These are phyloP conservation scores for Moricandia arvensis DNA, from an alignment of 345 rosid genomes.

Conservation along the genomic window DNA sequence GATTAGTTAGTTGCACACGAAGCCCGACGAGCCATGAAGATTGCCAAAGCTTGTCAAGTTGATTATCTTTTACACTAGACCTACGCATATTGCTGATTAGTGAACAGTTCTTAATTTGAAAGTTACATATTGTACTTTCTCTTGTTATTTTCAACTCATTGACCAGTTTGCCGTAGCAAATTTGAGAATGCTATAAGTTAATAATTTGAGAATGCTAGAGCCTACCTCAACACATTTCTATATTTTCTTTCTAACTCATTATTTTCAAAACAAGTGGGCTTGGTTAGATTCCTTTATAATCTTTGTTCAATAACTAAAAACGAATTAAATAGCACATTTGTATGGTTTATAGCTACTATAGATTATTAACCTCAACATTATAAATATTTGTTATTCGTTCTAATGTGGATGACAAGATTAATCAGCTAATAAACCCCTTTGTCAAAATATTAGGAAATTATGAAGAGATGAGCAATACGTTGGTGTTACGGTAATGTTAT, in stretches of 20 bases:
- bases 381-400: background rate
- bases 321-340: background rate
- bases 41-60: background rate
- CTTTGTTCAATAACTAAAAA: background rate
- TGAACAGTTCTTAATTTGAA: background rate
- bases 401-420: background rate
- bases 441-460: background rate
- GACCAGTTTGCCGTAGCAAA: background rate
- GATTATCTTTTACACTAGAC: background rate
- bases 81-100: background rate
- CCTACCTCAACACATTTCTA: background rate
- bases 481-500: background rate
- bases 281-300: background rate
- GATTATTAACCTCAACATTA: background rate
- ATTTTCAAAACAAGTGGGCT: background rate
- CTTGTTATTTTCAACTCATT: background rate
- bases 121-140: background rate
- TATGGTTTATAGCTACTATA: background rate
- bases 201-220: background rate
- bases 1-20: slow-evolving; percentile 22
- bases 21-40: background rate
- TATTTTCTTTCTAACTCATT: background rate
- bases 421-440: background rate
- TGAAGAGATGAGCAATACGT: background rate
- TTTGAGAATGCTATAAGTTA: background rate